Evolutionary conservation across 345 rosid genomes (phyloP).

Genomic region (Camelina sativa): DNA sequence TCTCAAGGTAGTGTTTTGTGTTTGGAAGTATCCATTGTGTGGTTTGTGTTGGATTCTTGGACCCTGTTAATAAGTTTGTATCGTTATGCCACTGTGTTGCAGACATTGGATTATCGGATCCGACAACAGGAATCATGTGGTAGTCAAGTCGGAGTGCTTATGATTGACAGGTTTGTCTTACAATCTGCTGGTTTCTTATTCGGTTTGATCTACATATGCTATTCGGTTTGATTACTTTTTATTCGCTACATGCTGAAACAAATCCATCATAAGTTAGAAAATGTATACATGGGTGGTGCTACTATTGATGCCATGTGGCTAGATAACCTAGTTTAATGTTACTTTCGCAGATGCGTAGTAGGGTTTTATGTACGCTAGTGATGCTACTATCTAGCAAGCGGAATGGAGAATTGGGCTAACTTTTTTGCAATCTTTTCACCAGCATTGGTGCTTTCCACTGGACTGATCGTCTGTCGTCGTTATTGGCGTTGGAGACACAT

Average conservation of each 20-base stretch:
- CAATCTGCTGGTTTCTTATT: constrained; percentile 20
- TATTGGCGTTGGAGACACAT: constrained; percentile 46
- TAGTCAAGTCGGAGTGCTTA: constrained; percentile 52
- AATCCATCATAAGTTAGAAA: background rate
- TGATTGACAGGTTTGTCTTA: constrained; percentile 77
- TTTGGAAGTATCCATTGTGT: background rate
- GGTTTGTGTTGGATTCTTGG: constrained; percentile 6
- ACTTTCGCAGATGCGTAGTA: constrained; percentile 13
- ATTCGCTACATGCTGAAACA: constrained; percentile 6
- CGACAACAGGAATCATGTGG: constrained; percentile 56
- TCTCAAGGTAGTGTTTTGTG: constrained; percentile 61
- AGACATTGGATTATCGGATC: constrained; percentile 67
- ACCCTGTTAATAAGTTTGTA: background rate
- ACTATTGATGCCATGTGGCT: constrained; percentile 20
- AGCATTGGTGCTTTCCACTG: constrained; percentile 93
- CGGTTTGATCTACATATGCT: constrained; percentile 1
- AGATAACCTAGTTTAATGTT: constrained; percentile 19
- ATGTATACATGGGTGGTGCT: constrained; percentile 12
- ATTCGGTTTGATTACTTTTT: too few species aligned
- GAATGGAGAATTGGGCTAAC: constrained; percentile 29
- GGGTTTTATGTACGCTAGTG: background rate
- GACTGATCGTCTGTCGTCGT: constrained; percentile 73
- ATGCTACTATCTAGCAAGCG: constrained; percentile 5
- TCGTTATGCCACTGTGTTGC: constrained; percentile 10
- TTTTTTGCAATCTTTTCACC: constrained; percentile 35